Base-by-base conservation (phyloP, 805 yeast genomes). In the Zygotorulaspora sp. region DNA sequence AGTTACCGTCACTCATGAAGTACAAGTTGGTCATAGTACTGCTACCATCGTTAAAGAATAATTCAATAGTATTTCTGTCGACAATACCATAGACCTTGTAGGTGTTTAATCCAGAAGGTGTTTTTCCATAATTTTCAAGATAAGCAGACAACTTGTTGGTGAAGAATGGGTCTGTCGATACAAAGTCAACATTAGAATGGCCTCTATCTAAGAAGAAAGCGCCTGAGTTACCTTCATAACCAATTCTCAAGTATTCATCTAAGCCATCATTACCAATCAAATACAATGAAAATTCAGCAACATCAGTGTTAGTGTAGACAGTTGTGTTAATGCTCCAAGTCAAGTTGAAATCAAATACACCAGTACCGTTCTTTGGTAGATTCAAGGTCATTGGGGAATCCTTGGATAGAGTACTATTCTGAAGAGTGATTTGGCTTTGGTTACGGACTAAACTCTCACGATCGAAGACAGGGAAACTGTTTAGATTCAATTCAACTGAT, bases 1-100 rank as follows among this genome's bases (percentile, higher is more conserved):
- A 32, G 30, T 24, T 33, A 8, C 33, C 30, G 3, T 35, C 35
- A 12, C 45, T 40, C 36, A 57, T 44, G 49, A 60, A 62, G 48
- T 60, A 62, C 3, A 54, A 45, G 44, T 58, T 53, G 7, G 66
- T 62, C 13, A 53, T 44, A 6, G 54, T 45, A 13, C 40, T 32
- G 5, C 54, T 45, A 16, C 65, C 65, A 32, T 61, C 49, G 38
- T 58, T 58, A 47, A 58, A 55, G 45, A 45, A 61, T 14, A 61
- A 26, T 40, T 61, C 66, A n/a, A 58, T 17, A 31, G 60, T 48
- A 36, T 57, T 57, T 33, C 49, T 48, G 44, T 62, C 65, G 22
- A 58, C 45, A 14, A 62, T 40, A 30, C 63, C 65, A 25, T 49
- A 47, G 5, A 60, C 46, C 26, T 58, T 50, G 49, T 47, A 60